These are phyloP conservation scores for Tolypocladium tropicale DNA, from an alignment of 2,329 filamentous ascomycete genomes.

Conservation along the genomic window DNA sequence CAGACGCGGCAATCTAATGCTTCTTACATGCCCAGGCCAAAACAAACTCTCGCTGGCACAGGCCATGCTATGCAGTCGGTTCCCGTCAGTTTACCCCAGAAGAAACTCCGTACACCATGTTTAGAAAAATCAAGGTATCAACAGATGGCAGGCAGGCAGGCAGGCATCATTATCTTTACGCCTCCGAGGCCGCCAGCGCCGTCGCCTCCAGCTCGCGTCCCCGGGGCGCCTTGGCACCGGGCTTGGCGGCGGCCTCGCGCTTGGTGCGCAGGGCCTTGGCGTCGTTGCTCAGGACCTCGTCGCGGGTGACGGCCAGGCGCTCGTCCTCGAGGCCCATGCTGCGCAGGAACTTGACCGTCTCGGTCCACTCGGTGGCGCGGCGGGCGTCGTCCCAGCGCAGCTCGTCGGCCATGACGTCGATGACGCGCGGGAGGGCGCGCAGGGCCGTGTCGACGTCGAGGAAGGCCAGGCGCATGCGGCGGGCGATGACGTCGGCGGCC, in stretches of 20 bases:
- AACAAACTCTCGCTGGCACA: neutral
- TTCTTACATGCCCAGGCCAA: neutral
- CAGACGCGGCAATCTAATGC: neutral
- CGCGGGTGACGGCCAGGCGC: constrained; percentile 9
- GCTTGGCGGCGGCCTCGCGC: neutral
- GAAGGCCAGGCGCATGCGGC: constrained; percentile 64
- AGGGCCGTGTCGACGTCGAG: constrained; percentile 63
- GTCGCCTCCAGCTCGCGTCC: neutral
- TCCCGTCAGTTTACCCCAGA: neutral
- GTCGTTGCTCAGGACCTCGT: constrained; percentile 8
- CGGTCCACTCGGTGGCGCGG: constrained; percentile 45
- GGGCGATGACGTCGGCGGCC: constrained; percentile 59
- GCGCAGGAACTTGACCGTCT: constrained; percentile 34
- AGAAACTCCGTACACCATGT: neutral
- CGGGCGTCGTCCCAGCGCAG: constrained; percentile 51
- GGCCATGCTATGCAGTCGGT: constrained; percentile 1
- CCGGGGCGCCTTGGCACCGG: neutral
- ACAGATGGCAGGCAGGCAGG: no score
- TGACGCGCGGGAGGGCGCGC: constrained; percentile 56
- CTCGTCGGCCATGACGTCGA: constrained; percentile 64
- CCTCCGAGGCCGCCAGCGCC: neutral
- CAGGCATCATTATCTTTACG: neutral
- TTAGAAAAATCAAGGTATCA: neutral
- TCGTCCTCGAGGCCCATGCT: constrained; percentile 32
- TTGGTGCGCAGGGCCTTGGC: neutral